Evolutionary conservation across 495 filamentous ascomycete species (phyloP).

Genomic region (Aspergillus biplanus): DNA sequence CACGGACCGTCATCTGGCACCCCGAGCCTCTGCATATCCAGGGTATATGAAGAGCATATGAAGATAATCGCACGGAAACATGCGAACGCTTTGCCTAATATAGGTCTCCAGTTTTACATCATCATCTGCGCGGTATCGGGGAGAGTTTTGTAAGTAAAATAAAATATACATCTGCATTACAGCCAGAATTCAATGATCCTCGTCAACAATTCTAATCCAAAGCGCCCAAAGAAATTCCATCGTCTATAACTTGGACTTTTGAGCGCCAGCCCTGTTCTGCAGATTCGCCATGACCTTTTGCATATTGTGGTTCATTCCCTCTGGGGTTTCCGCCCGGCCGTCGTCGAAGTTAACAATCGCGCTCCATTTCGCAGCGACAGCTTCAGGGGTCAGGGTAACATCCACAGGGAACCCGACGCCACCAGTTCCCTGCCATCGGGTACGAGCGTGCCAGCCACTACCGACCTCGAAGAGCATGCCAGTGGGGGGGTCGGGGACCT

Average conservation of each 20-base stretch:
- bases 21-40: no score
- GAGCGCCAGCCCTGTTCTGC: background rate
- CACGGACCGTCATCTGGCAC: background rate
- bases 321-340: constrained; percentile 86
- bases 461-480: constrained; percentile 95
- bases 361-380: constrained; percentile 75
- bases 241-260: background rate
- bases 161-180: no score
- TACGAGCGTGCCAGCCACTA: constrained; percentile 89
- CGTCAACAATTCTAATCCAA: no score
- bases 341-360: constrained; percentile 87
- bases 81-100: no score
- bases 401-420: constrained; percentile 94
- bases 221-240: background rate
- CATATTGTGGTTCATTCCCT: constrained; percentile 37
- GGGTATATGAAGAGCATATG: background rate
- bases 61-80: no score
- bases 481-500: constrained; percentile 78
- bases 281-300: constrained; percentile 1
- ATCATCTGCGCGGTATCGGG: no score
- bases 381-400: constrained; percentile 84
- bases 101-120: no score
- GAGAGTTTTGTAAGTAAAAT: no score
- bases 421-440: constrained; percentile 92
- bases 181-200: no score